Evolutionary conservation across 345 rosid genomes (phyloP), one percentile per base, ranked within the genome.

Genomic region (Dovyalis caffra): DNA sequence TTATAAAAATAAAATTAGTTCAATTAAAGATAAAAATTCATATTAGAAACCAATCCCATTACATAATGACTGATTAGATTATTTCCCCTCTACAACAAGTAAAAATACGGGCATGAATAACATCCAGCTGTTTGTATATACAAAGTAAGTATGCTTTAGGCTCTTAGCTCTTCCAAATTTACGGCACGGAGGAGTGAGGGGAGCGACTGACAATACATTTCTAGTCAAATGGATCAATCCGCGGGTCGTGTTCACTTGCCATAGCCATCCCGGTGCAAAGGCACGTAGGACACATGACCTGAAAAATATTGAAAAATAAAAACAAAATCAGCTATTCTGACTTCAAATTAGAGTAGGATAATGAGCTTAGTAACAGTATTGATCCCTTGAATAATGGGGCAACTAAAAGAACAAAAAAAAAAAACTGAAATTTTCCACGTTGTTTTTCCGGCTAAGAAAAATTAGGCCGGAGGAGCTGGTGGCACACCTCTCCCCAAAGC

Each of bases 261-360:
- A 95, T 95, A 56, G 97, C 97, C 99, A 92, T 92, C 71, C 99
- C 99, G 58, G 99, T 95, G 84, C 99, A 95, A 31, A 95, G 95
- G 83, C 99, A 95, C 57, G 97, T 92, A 11, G 99, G 99, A 49
- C 97, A 95, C 99, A 95, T 95, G 38, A 95, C 99, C 98, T 94
- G 85, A 72, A 76, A 71, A 70, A 74, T 5, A 38, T 29, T 20
- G 5, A 56, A 25, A 64, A 57, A 8, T 18, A 29, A 32, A 68
- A 53, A 4, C 32, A 43, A 66, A 6, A 45, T 9, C 4, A 14
- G n/a, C n/a, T 35, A 2, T 7, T 56, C 32, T 60, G 28, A 3
- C 64, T 25, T 23, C 29, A 25, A 60, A 11, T 60, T 60, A 9
- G 31, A 43, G 49, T 18, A 43, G 12, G 11, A 38, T 9, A 0